Evolutionary conservation across 78 protist genomes (phyloP), one percentile per base, ranked within the genome.

Genomic region (Ministeria vibrans): DNA sequence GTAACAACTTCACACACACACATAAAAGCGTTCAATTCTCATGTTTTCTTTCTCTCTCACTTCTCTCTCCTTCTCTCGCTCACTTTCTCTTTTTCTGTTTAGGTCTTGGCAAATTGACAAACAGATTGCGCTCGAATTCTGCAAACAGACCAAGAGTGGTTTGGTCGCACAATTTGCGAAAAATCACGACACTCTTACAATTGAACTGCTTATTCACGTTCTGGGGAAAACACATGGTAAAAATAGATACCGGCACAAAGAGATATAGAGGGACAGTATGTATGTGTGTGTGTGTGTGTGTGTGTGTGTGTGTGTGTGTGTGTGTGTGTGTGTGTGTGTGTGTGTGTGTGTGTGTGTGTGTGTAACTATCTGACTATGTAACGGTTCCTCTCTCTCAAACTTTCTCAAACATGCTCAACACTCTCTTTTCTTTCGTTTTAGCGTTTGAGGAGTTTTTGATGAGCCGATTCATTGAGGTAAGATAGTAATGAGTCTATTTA

Each of bases 91-190:
- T 18, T 51, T 51, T 11, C 11, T 51, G 59, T 51, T 18, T 11
- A 38, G 5, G 11, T 0, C 27, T 0, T 86, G 90, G 90, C 51
- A 46, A 25, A 61, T 81, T 27, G 32, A 27, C 49, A 42, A n/a
- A 15, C 51, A 28, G 46, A 25, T 86, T 25, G 0, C 55, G 43
- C 36, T 43, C 42, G 82, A 75, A n/a, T 86, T 80, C 44, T 80
- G 85, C 90, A 0, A 23, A 30, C 44, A 42, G 61, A 81, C 90
- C 25, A 0, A 27, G 20, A 18, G 34, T 59, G 77, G 81, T 32
- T 42, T 86, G 23, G 41, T 1, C 4, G 32, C 59, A 27, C 34
- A 27, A 2, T 62, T 86, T 42, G 51, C 13, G 22, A 9, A 41
- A 22, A 13, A 30, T 0, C 39, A 34, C 41, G 76, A 15, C 75